Conservation (phyloP, 176 grass and related monocot species). For the Pharus latifolius region DNA sequence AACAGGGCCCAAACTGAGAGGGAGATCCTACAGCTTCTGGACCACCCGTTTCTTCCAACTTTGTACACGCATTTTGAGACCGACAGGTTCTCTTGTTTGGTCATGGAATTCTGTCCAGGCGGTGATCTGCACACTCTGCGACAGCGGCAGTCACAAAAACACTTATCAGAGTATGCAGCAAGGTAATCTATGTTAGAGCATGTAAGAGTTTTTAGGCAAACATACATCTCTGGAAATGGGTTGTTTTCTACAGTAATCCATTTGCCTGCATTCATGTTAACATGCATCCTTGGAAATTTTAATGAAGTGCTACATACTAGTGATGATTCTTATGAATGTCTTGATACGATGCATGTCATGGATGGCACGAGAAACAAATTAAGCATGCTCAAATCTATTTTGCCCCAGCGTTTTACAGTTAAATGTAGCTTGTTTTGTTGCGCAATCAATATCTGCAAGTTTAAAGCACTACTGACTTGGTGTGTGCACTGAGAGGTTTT, state of each 20-base stretch:
- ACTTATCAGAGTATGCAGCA: conserved; percentile 40
- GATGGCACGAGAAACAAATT: no score
- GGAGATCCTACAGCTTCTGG: conserved; percentile 35
- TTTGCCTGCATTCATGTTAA: no score
- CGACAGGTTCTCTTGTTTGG: conserved; percentile 22
- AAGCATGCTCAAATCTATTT: neutral
- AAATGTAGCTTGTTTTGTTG: no score
- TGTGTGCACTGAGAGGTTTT: conserved; percentile 21
- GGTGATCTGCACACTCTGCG: conserved; percentile 43
- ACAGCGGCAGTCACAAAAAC: conserved; percentile 29
- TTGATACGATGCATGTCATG: no score
- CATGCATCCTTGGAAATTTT: no score
- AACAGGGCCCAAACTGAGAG: conserved; percentile 40
- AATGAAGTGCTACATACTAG: no score
- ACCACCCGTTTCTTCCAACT: conserved; percentile 26
- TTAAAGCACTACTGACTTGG: no score
- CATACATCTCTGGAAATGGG: no score
- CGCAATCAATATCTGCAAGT: no score
- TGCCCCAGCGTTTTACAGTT: neutral
- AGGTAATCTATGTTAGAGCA: conserved; percentile 15
- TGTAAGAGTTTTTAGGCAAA: no score
- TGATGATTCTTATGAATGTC: no score
- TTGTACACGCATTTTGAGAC: conserved; percentile 8
- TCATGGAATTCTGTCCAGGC: conserved; percentile 34
- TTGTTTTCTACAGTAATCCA: no score